A percentile compares a stretch with the other conserved stretches of the same genome.
phyloP scores from a whole-genome alignment of 2,329 filamentous ascomycete genomes.

The Penicillium sp. region DNA sequence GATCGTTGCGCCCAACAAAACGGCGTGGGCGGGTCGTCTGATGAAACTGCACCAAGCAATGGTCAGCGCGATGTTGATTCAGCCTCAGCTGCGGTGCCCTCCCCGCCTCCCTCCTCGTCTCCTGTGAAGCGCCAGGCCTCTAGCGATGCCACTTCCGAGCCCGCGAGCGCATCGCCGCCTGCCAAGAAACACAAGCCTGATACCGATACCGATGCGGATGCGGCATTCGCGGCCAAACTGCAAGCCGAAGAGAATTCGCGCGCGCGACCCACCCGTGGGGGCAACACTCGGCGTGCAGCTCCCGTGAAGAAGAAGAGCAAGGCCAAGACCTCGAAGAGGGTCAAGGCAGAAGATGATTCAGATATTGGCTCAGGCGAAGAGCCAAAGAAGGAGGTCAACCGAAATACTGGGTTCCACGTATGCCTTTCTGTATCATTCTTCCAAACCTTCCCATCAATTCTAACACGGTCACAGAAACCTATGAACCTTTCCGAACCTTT shows the following conservation, averaged over 20 bases:
- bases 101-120: slow-evolving; percentile 34
- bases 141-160: slow-evolving; percentile 42
- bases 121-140: slow-evolving; percentile 44
- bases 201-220: slow-evolving; percentile 73
- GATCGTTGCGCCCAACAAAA: slow-evolving; percentile 59
- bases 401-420: slow-evolving; percentile 88
- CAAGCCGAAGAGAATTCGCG: slow-evolving; percentile 88
- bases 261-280: slow-evolving; percentile 73
- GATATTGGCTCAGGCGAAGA: slow-evolving; percentile 65
- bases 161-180: slow-evolving; percentile 38
- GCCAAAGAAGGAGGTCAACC: slow-evolving; percentile 61
- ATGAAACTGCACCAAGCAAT: slow-evolving; percentile 33
- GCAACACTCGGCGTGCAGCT: slow-evolving; percentile 57
- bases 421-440: slow-evolving; percentile 22
- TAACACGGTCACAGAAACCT: slow-evolving; percentile 40
- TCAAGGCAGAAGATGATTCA: slow-evolving; percentile 76
- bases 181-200: slow-evolving; percentile 63
- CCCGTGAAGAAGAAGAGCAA: slow-evolving; percentile 63
- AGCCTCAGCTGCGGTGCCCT: slow-evolving; percentile 29
- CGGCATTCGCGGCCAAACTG: slow-evolving; percentile 77
- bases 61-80: slow-evolving; percentile 31
- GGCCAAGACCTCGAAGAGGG: slow-evolving; percentile 61
- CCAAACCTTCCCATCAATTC: not conserved
- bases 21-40: slow-evolving; percentile 36
- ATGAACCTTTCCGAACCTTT: slow-evolving; percentile 47